phyloP scores from a whole-genome alignment of 345 rosid species.

The Noccaea caerulescens region DNA sequence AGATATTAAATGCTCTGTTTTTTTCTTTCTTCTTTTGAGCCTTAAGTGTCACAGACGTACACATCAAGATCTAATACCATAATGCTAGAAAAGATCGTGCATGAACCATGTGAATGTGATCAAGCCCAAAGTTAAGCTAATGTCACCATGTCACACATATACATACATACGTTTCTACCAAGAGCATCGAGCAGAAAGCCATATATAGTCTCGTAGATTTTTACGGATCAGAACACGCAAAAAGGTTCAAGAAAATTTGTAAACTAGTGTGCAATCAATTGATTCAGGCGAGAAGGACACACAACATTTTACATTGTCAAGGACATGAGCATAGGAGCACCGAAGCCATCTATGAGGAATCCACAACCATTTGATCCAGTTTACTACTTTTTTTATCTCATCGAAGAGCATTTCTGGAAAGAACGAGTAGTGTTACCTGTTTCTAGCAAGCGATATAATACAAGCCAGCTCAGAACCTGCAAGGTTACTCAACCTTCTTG shows the following conservation, averaged over 20 bases:
- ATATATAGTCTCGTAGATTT: not conserved
- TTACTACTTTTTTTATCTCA: not conserved
- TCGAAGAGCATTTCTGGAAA: not conserved
- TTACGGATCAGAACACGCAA: slow-evolving; percentile 7
- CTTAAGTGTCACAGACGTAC: slow-evolving; percentile 18
- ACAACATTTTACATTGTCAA: not conserved
- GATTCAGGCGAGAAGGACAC: not conserved
- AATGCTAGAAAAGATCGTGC: not conserved
- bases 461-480: too few species aligned
- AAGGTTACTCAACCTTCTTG: not conserved
- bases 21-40: slow-evolving; percentile 28
- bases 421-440: not conserved
- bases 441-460: not conserved
- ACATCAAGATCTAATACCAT: slow-evolving; percentile 29
- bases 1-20: slow-evolving; percentile 22
- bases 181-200: slow-evolving; percentile 8
- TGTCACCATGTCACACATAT: slow-evolving; percentile 12
- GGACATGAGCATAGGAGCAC: slow-evolving; percentile 4
- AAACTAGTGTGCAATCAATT: not conserved
- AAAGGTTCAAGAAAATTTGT: not conserved
- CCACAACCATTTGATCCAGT: not conserved
- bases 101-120: slow-evolving; percentile 22
- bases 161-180: not conserved
- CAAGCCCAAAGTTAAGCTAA: slow-evolving; percentile 2
- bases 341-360: not conserved